Conservation (phyloP, 345 rosid species). For the Hibiscus mutabilis region DNA sequence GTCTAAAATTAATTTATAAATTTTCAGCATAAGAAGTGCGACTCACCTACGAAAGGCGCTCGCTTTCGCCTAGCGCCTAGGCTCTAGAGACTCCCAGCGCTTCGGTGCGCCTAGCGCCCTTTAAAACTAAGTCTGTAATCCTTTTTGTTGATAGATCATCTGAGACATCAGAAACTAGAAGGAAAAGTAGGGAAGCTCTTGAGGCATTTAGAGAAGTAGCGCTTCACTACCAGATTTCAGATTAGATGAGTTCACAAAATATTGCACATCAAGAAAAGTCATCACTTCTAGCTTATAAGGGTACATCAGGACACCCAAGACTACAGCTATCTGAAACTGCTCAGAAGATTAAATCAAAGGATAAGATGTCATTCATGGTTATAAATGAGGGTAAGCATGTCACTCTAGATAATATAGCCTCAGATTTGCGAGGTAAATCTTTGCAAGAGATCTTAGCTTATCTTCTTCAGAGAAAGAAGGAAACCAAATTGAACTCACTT, state of each 20-base stretch:
- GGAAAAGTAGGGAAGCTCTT: slow-evolving; percentile 62
- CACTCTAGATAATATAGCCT: slow-evolving; percentile 38
- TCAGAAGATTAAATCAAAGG: slow-evolving; percentile 42
- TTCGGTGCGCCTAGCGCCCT: too few species aligned
- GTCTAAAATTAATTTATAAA: too few species aligned
- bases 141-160: slow-evolving; percentile 84
- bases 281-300: slow-evolving; percentile 28
- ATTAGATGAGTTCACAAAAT: slow-evolving; percentile 24
- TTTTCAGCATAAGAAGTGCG: too few species aligned
- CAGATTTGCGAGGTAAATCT: slow-evolving; percentile 58
- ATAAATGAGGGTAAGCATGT: slow-evolving; percentile 57
- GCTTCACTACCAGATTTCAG: slow-evolving; percentile 28
- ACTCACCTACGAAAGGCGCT: too few species aligned
- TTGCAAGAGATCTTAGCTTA: slow-evolving; percentile 58
- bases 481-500: slow-evolving; percentile 52
- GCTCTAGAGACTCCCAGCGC: too few species aligned
- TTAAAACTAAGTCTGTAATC: slow-evolving; percentile 28
- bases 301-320: slow-evolving; percentile 36
- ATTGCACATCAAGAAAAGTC: slow-evolving; percentile 26
- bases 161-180: slow-evolving; percentile 43
- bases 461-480: slow-evolving; percentile 60
- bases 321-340: slow-evolving; percentile 30
- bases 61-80: too few species aligned
- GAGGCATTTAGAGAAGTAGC: slow-evolving; percentile 57
- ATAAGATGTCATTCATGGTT: slow-evolving; percentile 52